Evolutionary conservation across 2,329 filamentous ascomycete species (phyloP), one percentile per base, ranked within the genome.

Genomic region (Beauveria scarabaeidicola): DNA sequence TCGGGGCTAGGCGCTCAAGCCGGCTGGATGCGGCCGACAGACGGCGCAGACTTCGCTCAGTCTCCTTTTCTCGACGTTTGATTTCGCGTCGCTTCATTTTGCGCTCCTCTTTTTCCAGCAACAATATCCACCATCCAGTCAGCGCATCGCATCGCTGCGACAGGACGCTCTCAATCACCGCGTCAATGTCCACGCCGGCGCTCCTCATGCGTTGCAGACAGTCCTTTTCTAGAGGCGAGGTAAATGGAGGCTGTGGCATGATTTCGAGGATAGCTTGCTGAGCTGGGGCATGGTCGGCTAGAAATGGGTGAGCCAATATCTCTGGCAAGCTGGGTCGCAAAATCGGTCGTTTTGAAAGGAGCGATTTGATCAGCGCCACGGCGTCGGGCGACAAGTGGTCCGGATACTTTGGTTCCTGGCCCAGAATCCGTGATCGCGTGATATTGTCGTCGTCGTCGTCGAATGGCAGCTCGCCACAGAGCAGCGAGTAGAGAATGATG

Each of bases 61-160:
- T 81, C 67, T 99, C 92, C 66, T 85, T 86, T 70, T 97, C 92
- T 69, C 83, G 91, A 9, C 93, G 84, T 69, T 93, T 97, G 57
- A 85, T 83, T 67, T 97, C 91, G 63, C 87, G 81, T 62, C 91
- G 81, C 63, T 77, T 81, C 64, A 92, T 87, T 72, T 99, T 99
- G 9, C 91, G 85, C 70, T 91, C 85, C 69, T 99, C 94, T 71
- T 97, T 99, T 69, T 97, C 94, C 10, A 97, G 85, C 43, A 99
- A 76, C 29, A 99, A 74, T 3, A 90, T 89, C 94, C 94, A 99
- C 94, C 94, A 99, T 6, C 94, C 94, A 54, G 91, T 90, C 52
- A 99, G 77, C 6, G 88, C 83, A 73, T 99, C 93, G 69, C 94
- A 97, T 64, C 90, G 83, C 70, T 96, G 91, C 4, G 91, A 85